Evolutionary conservation across 2,329 filamentous ascomycete genomes (phyloP).

Genomic region (Trichoderma sp.): DNA sequence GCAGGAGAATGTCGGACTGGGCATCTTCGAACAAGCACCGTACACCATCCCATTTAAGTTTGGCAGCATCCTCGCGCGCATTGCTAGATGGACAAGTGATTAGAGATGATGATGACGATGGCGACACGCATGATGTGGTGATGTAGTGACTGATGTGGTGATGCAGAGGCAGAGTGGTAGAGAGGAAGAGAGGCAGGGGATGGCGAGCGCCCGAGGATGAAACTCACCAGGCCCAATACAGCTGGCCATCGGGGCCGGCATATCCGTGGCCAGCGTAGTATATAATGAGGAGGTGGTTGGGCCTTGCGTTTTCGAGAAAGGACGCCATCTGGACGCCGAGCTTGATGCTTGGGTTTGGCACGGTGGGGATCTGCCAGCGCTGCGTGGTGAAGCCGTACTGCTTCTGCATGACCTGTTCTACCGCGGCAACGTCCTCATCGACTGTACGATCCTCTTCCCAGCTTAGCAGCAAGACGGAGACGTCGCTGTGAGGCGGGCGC

Average conservation of each 20-base stretch:
- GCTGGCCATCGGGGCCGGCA: slow-evolving; percentile 55
- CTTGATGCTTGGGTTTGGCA: slow-evolving; percentile 58
- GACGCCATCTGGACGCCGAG: slow-evolving; percentile 58
- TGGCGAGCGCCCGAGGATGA: neutral
- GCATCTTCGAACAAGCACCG: slow-evolving; percentile 61
- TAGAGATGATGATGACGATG: slow-evolving; percentile 1
- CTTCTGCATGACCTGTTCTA: slow-evolving; percentile 58
- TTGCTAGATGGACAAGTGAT: slow-evolving; percentile 42
- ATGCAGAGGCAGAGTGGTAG: slow-evolving; percentile 6
- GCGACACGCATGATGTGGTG: slow-evolving; percentile 29
- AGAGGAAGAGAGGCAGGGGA: slow-evolving; percentile 15
- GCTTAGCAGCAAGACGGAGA: slow-evolving; percentile 58
- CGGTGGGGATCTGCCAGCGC: slow-evolving; percentile 59
- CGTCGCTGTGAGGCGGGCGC: slow-evolving; percentile 53
- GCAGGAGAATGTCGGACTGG: slow-evolving; percentile 59
- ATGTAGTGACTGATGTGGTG: slow-evolving; percentile 38
- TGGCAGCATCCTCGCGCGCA: slow-evolving; percentile 54
- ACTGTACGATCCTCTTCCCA: slow-evolving; percentile 60
- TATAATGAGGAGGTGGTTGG: slow-evolving; percentile 61
- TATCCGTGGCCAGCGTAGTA: slow-evolving; percentile 64
- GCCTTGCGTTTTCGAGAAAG: slow-evolving; percentile 56
- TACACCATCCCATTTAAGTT: slow-evolving; percentile 62
- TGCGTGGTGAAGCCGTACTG: slow-evolving; percentile 60
- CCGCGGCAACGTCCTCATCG: slow-evolving; percentile 50
- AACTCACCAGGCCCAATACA: slow-evolving; percentile 66